Percentiles rank a stretch among this genome's conserved stretches.
Evolutionary conservation across 2,329 filamentous ascomycete genomes (phyloP).

Genomic region (Ophiostoma populinum): DNA sequence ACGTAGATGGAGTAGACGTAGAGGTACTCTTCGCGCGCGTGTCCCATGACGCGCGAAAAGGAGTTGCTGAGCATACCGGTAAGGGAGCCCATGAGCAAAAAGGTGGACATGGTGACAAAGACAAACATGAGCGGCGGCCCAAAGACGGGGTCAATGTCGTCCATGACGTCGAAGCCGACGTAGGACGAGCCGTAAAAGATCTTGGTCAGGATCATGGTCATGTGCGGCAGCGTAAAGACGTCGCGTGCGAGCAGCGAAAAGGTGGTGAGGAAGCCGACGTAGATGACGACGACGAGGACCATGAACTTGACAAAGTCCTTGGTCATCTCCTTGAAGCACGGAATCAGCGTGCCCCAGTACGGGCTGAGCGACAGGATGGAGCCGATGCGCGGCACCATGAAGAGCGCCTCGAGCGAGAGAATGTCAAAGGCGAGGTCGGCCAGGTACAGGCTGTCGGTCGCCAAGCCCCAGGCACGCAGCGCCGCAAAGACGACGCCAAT

Average conservation of each 20-base stretch:
- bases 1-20: slow-evolving; percentile 56
- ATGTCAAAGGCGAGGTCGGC: slow-evolving; percentile 75
- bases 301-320: slow-evolving; percentile 81
- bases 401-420: slow-evolving; percentile 72
- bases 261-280: slow-evolving; percentile 77
- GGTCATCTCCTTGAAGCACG: slow-evolving; percentile 84
- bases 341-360: slow-evolving; percentile 81
- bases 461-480: slow-evolving; percentile 48
- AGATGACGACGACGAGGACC: slow-evolving; percentile 59
- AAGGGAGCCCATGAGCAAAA: slow-evolving; percentile 61
- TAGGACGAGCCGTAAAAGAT: slow-evolving; percentile 67
- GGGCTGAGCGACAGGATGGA: slow-evolving; percentile 74
- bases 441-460: slow-evolving; percentile 39
- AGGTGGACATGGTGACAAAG: slow-evolving; percentile 62
- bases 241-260: slow-evolving; percentile 65
- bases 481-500: slow-evolving; percentile 37
- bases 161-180: slow-evolving; percentile 54
- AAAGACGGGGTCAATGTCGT: slow-evolving; percentile 36
- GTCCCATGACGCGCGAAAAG: slow-evolving; percentile 46
- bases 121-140: slow-evolving; percentile 48
- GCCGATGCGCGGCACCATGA: slow-evolving; percentile 78
- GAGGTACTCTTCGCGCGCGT: slow-evolving; percentile 58
- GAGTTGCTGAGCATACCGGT: slow-evolving; percentile 67
- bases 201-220: slow-evolving; percentile 63
- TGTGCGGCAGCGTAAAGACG: slow-evolving; percentile 42